Conservation (phyloP, 2,329 filamentous ascomycete species). For the Fusarium pseudocircinatum region DNA sequence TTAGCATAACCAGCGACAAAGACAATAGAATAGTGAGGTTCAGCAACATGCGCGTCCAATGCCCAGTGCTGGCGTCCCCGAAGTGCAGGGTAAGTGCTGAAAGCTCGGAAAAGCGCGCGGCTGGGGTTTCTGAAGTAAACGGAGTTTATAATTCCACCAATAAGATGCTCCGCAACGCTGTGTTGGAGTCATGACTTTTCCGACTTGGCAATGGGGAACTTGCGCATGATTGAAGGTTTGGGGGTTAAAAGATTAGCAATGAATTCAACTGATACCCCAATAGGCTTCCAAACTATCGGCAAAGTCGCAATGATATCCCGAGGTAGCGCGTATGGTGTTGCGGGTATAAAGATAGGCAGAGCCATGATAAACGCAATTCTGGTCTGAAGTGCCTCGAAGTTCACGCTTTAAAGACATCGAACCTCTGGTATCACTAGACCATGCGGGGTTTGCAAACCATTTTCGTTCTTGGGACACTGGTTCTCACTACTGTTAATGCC, state of each 20-base stretch:
- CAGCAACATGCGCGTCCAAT: too few relatives aligned
- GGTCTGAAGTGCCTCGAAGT: background rate
- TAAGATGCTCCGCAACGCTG: background rate
- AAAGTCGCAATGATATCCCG: background rate
- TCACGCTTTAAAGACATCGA: accelerated
- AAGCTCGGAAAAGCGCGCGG: background rate
- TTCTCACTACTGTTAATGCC: background rate
- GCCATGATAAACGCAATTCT: background rate
- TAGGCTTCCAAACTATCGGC: background rate
- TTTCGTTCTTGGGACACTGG: background rate
- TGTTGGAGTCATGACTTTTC: background rate
- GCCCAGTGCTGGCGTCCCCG: accelerated
- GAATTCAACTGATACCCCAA: background rate
- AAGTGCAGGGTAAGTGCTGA: background rate
- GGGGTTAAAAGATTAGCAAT: background rate
- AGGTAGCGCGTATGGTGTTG: background rate
- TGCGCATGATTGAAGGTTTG: background rate
- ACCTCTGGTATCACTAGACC: background rate
- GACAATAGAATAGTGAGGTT: too few relatives aligned
- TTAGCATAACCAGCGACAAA: too few relatives aligned
- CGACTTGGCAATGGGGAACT: background rate
- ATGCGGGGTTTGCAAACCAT: background rate
- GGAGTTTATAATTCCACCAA: background rate
- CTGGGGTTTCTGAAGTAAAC: background rate
- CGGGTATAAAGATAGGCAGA: background rate